Percentiles rank a stretch among this genome's conserved stretches.
These are phyloP conservation scores for Komagataella mondaviorum DNA, from an alignment of 805 yeast genomes.

Conservation along the genomic window DNA sequence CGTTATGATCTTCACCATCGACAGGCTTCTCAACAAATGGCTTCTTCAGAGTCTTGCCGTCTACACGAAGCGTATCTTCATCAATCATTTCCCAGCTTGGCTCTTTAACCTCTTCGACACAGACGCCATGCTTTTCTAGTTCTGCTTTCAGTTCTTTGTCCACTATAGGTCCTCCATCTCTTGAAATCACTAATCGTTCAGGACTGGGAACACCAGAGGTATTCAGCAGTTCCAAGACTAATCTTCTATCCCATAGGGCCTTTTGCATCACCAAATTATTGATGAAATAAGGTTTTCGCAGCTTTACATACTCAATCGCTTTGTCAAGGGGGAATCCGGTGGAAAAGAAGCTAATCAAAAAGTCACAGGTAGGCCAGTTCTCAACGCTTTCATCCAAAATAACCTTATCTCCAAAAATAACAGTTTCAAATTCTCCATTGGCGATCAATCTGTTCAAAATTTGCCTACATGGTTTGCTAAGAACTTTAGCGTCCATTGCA, in stretches of 20 bases:
- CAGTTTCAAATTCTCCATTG: constrained; percentile 91
- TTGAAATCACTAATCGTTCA: constrained; percentile 68
- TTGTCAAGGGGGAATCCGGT: constrained; percentile 93
- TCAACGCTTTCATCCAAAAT: constrained; percentile 86
- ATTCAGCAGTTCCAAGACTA: constrained; percentile 68
- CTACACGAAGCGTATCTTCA: constrained; percentile 68
- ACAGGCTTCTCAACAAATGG: constrained; percentile 98
- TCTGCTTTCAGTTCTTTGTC: constrained; percentile 52
- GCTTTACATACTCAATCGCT: constrained; percentile 80
- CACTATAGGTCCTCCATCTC: constrained; percentile 94
- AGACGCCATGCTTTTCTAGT: constrained; percentile 49
- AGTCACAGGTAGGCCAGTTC: constrained; percentile 99
- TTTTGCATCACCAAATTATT: constrained; percentile 88
- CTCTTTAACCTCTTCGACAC: constrained; percentile 34
- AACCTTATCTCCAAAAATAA: constrained; percentile 94
- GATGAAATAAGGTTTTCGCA: constrained; percentile 79
- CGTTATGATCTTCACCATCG: constrained; percentile 97
- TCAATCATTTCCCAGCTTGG: constrained; percentile 83
- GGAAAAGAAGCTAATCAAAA: constrained; percentile 85
- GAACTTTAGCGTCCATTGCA: constrained; percentile 96
- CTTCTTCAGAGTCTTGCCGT: constrained; percentile 60
- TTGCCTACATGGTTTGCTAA: constrained; percentile 90
- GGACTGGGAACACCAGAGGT: constrained; percentile 87
- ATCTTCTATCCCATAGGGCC: constrained; percentile 92
- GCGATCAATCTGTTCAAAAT: constrained; percentile 80